Percentiles rank a stretch among this genome's conserved stretches.
phyloP scores from a whole-genome alignment of 352 stramenopile species.

The Pythium aphanidermatum region DNA sequence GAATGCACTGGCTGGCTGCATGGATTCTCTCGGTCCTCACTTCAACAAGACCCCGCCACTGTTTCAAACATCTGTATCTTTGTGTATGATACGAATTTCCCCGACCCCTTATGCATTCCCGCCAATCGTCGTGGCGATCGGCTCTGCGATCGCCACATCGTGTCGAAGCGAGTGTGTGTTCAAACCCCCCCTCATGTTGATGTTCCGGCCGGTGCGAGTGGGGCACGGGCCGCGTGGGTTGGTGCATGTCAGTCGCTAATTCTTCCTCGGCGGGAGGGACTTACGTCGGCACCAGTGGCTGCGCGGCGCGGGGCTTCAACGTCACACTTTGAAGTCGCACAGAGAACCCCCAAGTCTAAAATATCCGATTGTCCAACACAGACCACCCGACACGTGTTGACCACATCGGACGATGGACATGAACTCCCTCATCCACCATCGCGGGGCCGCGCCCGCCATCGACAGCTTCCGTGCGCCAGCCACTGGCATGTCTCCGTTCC shows the following conservation, averaged over 20 bases:
- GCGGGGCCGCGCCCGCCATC: constrained; percentile 1
- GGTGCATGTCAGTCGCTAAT: constrained; percentile 21
- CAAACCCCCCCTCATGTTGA: constrained; percentile 19
- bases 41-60: constrained; percentile 32
- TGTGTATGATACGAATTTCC: constrained; percentile 14
- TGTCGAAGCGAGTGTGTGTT: constrained; percentile 13
- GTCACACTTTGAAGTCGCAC: constrained; percentile 23
- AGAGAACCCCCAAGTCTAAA: no score
- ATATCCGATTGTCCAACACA: no score
- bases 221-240: background rate
- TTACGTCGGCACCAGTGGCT: constrained; percentile 19
- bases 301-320: constrained; percentile 21
- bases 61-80: constrained; percentile 25
- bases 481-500: constrained; percentile 23
- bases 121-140: constrained; percentile 5
- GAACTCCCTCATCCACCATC: constrained; percentile 61
- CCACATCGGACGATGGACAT: constrained; percentile 65
- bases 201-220: constrained; percentile 23
- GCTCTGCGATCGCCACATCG: constrained; percentile 9
- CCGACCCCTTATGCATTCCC: constrained; percentile 5
- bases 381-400: constrained; percentile 1
- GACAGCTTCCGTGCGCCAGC: constrained; percentile 22
- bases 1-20: constrained; percentile 4
- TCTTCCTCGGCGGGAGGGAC: constrained; percentile 20
- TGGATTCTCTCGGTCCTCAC: constrained; percentile 21